Conservation (phyloP, 164 flowering plant species). For the Houttuynia cordata region DNA sequence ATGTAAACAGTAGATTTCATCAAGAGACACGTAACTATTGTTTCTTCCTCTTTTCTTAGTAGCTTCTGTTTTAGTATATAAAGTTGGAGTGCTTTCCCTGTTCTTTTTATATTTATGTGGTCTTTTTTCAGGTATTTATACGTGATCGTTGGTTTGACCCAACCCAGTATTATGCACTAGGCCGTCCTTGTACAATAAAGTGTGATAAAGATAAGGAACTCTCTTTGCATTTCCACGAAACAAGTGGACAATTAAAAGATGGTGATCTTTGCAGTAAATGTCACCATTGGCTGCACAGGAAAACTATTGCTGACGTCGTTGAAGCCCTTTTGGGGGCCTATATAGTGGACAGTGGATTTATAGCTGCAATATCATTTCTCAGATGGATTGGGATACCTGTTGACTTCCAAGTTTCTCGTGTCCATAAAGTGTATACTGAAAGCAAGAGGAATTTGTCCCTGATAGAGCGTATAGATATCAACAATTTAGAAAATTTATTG, state of each 20-base stretch:
- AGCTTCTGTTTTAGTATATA: background rate
- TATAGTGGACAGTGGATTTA: slow-evolving; percentile 85
- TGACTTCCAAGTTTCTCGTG: slow-evolving; percentile 48
- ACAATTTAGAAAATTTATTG: slow-evolving; percentile 39
- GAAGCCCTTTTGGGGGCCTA: slow-evolving; percentile 94
- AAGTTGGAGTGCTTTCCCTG: background rate
- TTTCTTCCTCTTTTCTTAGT: background rate
- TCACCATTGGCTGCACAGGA: slow-evolving; percentile 75
- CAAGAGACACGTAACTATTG: too few species aligned
- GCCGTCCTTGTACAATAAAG: slow-evolving; percentile 51
- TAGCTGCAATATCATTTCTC: slow-evolving; percentile 79
- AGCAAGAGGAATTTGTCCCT: slow-evolving; percentile 43
- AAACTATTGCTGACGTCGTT: slow-evolving; percentile 84
- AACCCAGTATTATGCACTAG: slow-evolving; percentile 53
- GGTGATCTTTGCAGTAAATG: slow-evolving; percentile 36
- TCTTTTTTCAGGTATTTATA: slow-evolving; percentile 55
- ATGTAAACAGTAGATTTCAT: too few species aligned
- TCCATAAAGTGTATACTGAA: slow-evolving; percentile 30
- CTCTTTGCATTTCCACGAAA: slow-evolving; percentile 29
- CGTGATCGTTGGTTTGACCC: slow-evolving; percentile 83
- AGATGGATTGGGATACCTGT: slow-evolving; percentile 75
- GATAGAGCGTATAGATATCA: slow-evolving; percentile 23
- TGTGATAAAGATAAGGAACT: slow-evolving; percentile 41
- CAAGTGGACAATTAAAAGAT: slow-evolving; percentile 1
- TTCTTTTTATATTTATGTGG: too few species aligned